Evolutionary conservation across 2,329 filamentous ascomycete species (phyloP), one percentile per base, ranked within the genome.

Genomic region (Pseudogymnoascus sp.): DNA sequence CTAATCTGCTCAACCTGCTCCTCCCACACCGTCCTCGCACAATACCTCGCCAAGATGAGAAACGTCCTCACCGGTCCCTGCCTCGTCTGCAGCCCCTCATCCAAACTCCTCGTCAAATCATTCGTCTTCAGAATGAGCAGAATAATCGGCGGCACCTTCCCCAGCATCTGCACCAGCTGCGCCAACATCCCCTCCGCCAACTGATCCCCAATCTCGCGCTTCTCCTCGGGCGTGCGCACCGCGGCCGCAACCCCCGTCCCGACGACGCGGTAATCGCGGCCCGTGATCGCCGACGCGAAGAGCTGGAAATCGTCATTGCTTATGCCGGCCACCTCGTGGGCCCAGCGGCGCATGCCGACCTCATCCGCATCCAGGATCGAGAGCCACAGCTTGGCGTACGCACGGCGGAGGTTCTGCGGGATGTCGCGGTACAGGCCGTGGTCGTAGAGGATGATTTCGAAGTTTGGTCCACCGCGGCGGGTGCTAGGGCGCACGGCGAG

Each of bases 41-140:
- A 89, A 75, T 89, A 89, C 35, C 85, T 77, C 2, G 87, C 87
- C 28, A 90, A 78, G 66, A 90, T 89, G 71, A 89, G 77, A 69
- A 89, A 89, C 12, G 78, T 83, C 59, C 85, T 81, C 66, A 88
- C 82, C 2, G 86, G 85, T 0, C 87, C 87, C 66, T 84, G 82
- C 6, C 84, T 81, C 0, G 90, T 95, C 62, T 93, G 89, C 38
- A 96, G 80, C 72, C 89, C 93, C 79, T 99, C 95, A 73, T 99
- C 95, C 16, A 99, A 83, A 70, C 89, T 95, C 67, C 95, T 87
- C 14, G 95, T 99, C 40, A 99, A 79, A 76, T 99, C 95, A 74
- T 99, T 99, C 2, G 95, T 99, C 78, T 99, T 99, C 66, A 99
- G 82, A 68, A 99, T 98, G 28, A 99, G 81, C 11, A 99, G 82